Base-by-base conservation (phyloP, 225 moss, liverwort and hornwort species). In the Marchantia polymorpha region DNA sequence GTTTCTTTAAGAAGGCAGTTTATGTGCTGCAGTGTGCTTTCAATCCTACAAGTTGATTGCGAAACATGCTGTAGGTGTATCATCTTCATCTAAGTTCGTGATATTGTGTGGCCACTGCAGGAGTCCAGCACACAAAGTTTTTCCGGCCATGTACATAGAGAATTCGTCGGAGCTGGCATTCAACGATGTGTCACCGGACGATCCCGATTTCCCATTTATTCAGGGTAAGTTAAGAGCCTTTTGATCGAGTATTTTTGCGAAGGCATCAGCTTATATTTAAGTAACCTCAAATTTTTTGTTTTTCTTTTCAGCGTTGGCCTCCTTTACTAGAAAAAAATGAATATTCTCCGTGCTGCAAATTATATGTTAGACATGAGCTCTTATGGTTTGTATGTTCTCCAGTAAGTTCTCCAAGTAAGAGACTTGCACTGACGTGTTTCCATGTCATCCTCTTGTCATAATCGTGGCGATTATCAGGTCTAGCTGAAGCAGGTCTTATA, bases 401-500 rank as follows among this genome's bases (percentile, higher is more conserved):
- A 23, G n/a, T n/a, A n/a, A n/a, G n/a, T n/a, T 12, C 49, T 22
- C 27, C 12, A 65, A 65, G 22, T 22, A 49, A n/a, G n/a, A 61
- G 19, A 51, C 4, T 12, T 19, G 6, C 46, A 16, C 49, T 58
- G 58, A 58, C 16, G 17, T 51, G 12, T 65, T 26, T 19, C 65
- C 12, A 16, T 46, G 17, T 52, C 8, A 47, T 50, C 77, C 46
- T 66, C 10, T 8, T 29, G 39, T 59, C 14, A 29, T 13, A n/a
- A 17, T 13, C 27, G 48, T 49, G 77, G 46, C 3, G 9, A n/a
- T 47, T 64, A 78, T 80, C 89, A 96, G 96, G 96, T 81, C 85
- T 99, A 73, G 99, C 95, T 49, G 99, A 99, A 90, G 95, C 99
- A 72, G 99, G 99, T 60, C 85, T 99, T 76, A 95, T 99, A 83